These are phyloP conservation scores for Durio zibethinus DNA, from an alignment of 345 rosid genomes.

Conservation along the genomic window DNA sequence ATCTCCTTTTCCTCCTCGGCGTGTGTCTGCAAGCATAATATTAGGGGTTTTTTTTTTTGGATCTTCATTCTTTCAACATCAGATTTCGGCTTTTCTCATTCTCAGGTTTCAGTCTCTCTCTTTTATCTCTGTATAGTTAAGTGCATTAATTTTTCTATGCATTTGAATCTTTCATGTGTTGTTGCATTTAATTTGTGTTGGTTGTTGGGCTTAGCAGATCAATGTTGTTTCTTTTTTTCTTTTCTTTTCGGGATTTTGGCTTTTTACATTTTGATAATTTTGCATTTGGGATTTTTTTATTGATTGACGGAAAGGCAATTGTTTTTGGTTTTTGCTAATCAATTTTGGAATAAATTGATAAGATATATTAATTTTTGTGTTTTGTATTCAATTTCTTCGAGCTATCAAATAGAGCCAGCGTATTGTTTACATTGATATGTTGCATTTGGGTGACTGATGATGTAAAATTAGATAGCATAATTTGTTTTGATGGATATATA, in stretches of 20 bases:
- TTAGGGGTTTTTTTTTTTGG: slow-evolving; percentile 24
- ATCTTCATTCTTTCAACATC: slow-evolving; percentile 3
- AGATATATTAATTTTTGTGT: background rate
- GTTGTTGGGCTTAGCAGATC: background rate
- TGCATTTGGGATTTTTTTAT: background rate
- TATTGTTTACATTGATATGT: slow-evolving; percentile 4
- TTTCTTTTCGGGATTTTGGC: background rate
- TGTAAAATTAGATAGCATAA: background rate
- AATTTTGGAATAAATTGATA: background rate
- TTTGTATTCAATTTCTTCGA: background rate
- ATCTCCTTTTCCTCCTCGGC: background rate
- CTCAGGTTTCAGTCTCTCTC: slow-evolving; percentile 5
- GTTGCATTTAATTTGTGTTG: background rate
- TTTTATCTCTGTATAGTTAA: background rate
- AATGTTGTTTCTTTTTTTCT: background rate
- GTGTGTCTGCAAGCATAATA: background rate
- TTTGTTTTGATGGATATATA: background rate
- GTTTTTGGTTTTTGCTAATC: background rate
- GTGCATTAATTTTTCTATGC: background rate
- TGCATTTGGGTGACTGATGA: background rate
- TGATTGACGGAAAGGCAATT: background rate
- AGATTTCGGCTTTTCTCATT: slow-evolving; percentile 11
- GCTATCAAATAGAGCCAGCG: background rate
- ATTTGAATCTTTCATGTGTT: background rate
- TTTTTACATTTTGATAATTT: background rate